Evolutionary conservation across 2,329 filamentous ascomycete species (phyloP), one percentile per base, ranked within the genome.

Genomic region (Beauveria sp.): DNA sequence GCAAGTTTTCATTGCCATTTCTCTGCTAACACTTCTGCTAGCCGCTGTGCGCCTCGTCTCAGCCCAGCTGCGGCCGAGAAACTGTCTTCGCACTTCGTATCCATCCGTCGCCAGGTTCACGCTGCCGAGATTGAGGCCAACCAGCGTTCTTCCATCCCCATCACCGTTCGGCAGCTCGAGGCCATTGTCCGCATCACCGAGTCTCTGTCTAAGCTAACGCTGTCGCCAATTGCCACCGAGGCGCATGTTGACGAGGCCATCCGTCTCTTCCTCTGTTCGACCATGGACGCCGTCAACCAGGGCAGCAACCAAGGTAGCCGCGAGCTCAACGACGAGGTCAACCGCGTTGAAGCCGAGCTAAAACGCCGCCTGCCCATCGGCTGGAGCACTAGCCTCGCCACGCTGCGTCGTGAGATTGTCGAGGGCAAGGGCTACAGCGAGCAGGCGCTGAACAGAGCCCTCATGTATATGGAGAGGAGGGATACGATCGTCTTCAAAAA

Each of bases 121-220:
- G 88, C 91, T 26, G 88, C 91, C 1, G 95, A 99, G 74, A 81
- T 96, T 50, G 90, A 96, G 70, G 89, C 93, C 65, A 96, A 97
- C 74, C 83, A 89, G 46, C 89, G 95, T 20, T 96, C 91, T 7
- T 95, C 90, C 22, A 98, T 99, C 69, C 95, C 95, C 57, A 99
- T 99, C 74, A 99, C 95, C 0, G 90, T 99, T 57, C 92, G 95
- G 73, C 95, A 99, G 73, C 85, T 99, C 6, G 95, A 99, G 76
- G 93, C 93, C 69, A 96, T 99, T 67, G 90, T 98, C 65, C 93
- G 95, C 72, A 98, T 99, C 70, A 96, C 93, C 3, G 95, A 99
- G 74, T 92, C 95, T 0, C 84, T 99, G 2, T 95, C 95, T 62
- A 99, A 99, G 74, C 80, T 99, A 49, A 87, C 89, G 0, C 83